phyloP scores from a whole-genome alignment of 805 yeast species.

The Dipodascus albidus region DNA sequence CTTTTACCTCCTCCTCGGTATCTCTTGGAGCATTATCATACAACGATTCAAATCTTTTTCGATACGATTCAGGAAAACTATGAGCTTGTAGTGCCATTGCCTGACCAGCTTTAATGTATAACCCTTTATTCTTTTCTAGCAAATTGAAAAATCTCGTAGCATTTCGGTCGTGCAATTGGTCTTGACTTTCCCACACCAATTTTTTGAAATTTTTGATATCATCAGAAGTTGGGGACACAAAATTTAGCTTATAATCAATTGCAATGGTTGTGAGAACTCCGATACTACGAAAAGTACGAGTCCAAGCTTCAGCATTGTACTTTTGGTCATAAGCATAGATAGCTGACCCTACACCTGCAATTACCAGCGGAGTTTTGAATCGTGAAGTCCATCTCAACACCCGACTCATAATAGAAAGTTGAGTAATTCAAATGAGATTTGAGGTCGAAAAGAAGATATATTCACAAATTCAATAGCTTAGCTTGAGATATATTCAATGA shows the following conservation, averaged over 20 bases:
- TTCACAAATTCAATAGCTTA: no score
- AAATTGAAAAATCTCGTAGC: constrained; percentile 40
- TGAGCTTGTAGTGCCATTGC: constrained; percentile 66
- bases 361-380: not conserved
- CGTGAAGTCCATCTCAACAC: not conserved
- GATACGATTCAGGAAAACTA: constrained; percentile 55
- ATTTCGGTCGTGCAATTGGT: constrained; percentile 41
- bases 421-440: no score
- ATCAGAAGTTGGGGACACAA: constrained; percentile 17
- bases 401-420: not conserved
- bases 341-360: constrained; percentile 12
- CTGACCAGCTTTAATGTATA: constrained; percentile 71
- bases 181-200: not conserved
- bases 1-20: constrained; percentile 29
- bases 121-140: constrained; percentile 39
- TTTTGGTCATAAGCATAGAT: constrained; percentile 28
- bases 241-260: constrained; percentile 46
- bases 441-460: no score
- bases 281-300: constrained; percentile 43
- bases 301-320: constrained; percentile 37
- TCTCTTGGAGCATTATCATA: constrained; percentile 63
- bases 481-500: no score
- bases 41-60: constrained; percentile 41
- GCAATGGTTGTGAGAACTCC: constrained; percentile 41
- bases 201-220: constrained; percentile 23